A percentile compares a stretch with the other conserved stretches of the same genome.
phyloP scores from a whole-genome alignment of 768 basidiomycete genomes.

The Termitomyces sp. region DNA sequence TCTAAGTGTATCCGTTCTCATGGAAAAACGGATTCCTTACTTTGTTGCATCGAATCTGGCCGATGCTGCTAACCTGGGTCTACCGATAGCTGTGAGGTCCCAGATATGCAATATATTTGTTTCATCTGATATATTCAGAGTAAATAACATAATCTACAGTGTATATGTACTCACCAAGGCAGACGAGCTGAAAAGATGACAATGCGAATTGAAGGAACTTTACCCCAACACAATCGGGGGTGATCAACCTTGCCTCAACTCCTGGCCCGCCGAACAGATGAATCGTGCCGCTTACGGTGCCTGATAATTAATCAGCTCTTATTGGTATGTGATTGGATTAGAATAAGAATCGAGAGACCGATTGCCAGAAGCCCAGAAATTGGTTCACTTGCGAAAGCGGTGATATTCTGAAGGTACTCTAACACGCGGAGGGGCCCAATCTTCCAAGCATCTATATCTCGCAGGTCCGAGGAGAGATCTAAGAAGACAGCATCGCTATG shows the following conservation, averaged over 20 bases:
- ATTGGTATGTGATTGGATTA: neutral
- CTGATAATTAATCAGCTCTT: slow-evolving; percentile 26
- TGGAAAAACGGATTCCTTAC: slow-evolving; percentile 23
- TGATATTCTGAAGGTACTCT: slow-evolving; percentile 46
- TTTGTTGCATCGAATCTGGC: slow-evolving; percentile 44
- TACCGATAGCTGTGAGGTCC: slow-evolving; percentile 48
- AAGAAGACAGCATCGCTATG: slow-evolving; percentile 27
- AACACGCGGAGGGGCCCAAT: slow-evolving; percentile 43
- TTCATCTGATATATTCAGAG: slow-evolving; percentile 34
- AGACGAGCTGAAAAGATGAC: slow-evolving; percentile 49
- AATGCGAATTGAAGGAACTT: slow-evolving; percentile 61
- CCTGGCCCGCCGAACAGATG: slow-evolving; percentile 66
- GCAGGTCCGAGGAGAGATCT: slow-evolving; percentile 55
- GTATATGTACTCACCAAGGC: slow-evolving; percentile 45
- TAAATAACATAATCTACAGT: neutral
- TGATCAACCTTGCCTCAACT: slow-evolving; percentile 45
- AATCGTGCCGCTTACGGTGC: slow-evolving; percentile 59
- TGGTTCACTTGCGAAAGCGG: slow-evolving; percentile 54
- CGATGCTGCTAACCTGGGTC: slow-evolving; percentile 47
- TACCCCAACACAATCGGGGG: slow-evolving; percentile 42
- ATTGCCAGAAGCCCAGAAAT: slow-evolving; percentile 55
- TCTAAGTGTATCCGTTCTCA: neutral
- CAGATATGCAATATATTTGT: slow-evolving; percentile 54
- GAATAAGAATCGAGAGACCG: slow-evolving; percentile 31
- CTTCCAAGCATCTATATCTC: slow-evolving; percentile 56